Percentiles rank a stretch among this genome's conserved stretches.
These are phyloP conservation scores for Penicillium robsamsonii DNA, from an alignment of 495 filamentous ascomycete genomes.

Conservation along the genomic window DNA sequence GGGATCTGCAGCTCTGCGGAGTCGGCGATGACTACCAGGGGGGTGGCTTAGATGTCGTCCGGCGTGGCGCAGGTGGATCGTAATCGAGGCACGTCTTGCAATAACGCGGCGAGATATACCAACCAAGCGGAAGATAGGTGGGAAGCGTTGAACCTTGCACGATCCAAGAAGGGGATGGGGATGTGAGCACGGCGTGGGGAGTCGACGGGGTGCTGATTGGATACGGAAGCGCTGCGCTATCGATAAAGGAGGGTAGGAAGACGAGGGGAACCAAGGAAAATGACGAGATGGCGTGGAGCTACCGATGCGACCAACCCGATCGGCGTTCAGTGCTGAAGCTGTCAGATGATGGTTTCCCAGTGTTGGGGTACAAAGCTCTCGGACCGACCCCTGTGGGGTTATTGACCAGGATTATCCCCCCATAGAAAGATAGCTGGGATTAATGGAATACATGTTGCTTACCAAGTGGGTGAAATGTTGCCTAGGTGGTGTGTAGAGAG, in stretches of 20 bases:
- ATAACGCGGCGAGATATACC: constrained; percentile 15
- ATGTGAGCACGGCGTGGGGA: constrained; percentile 11
- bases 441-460: neutral
- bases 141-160: constrained; percentile 23
- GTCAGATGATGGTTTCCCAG: constrained; percentile 29
- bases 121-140: constrained; percentile 16
- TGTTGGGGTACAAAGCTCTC: constrained; percentile 5
- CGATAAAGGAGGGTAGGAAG: constrained; percentile 15
- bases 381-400: constrained; percentile 7
- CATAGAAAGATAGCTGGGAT: neutral
- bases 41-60: constrained; percentile 6
- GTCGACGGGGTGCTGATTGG: constrained; percentile 24
- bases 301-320: constrained; percentile 31
- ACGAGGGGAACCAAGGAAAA: constrained; percentile 15
- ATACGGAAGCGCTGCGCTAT: constrained; percentile 26
- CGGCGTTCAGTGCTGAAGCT: constrained; percentile 20
- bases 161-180: constrained; percentile 13
- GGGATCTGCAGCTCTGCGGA: constrained; percentile 17
- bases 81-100: constrained; percentile 17
- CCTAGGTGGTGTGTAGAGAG: neutral
- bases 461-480: neutral
- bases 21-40: neutral
- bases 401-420: neutral
- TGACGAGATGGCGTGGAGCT: constrained; percentile 34
- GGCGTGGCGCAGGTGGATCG: constrained; percentile 15